Base-by-base conservation (phyloP, 2,329 filamentous ascomycete species). In the Neocatenulostroma microsporum region DNA sequence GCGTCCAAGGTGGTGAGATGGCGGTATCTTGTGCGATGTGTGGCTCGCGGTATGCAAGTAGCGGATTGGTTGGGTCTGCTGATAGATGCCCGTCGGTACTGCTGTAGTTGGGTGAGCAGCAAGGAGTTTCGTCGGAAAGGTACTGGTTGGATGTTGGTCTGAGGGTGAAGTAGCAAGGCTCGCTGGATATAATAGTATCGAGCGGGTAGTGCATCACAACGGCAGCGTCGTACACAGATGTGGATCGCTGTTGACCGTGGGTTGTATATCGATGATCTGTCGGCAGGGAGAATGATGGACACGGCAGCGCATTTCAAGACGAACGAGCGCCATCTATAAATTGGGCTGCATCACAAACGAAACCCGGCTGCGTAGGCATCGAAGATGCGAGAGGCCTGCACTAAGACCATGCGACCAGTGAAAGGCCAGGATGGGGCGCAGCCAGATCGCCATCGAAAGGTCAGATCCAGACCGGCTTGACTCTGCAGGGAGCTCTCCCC, bases 161-260 rank as follows among this genome's bases (percentile, higher is more conserved):
- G 14, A 20, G 23, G 21, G 21, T 39, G 36, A 34, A 39, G 30
- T 39, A 34, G 36, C 36, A 39, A 21, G 30, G 10, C n/a, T 18
- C 2, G 29, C 9, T 15, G 10, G 17, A 20, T 18, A 9, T 18
- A 9, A 19, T 7, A 17, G 7, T 19, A 18, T 20, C 18, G 31
- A 24, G 8, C 11, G 20, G 25, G 31, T 19, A 34, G 25, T 34
- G 31, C 19, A 34, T 10, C 21, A 34, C n/a, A 23, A 15, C 20
- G 10, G 5, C 8, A 32, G 30, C 21, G 17, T 19, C 11, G 30
- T n/a, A n/a, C n/a, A n/a, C n/a, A n/a, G n/a, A n/a, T n/a, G n/a
- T n/a, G n/a, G n/a, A n/a, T n/a, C n/a, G n/a, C n/a, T n/a, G n/a
- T n/a, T n/a, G n/a, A n/a, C n/a, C n/a, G n/a, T n/a, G n/a, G n/a